A percentile compares a stretch with the other conserved stretches of the same genome.
phyloP scores from a whole-genome alignment of 805 yeast species.

The Candida tibetensis region DNA sequence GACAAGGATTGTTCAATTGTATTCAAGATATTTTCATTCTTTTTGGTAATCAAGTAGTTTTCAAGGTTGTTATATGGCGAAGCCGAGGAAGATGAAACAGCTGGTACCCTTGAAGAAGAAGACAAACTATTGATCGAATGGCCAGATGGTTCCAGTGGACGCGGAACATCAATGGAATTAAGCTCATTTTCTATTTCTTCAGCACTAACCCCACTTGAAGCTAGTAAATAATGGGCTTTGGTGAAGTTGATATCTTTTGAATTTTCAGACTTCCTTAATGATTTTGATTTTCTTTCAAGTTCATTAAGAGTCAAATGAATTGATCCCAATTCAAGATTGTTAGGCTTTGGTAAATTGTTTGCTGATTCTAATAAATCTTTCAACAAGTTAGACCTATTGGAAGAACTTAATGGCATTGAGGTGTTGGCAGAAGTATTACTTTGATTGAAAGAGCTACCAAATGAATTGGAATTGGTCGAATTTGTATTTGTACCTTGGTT shows the following conservation, averaged over 20 bases:
- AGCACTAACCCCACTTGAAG: conserved; percentile 73
- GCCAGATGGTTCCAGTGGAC: conserved; percentile 8
- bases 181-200: conserved; percentile 16
- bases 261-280: conserved; percentile 43
- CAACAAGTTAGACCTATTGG: conserved; percentile 32
- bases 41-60: conserved; percentile 60
- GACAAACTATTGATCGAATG: conserved; percentile 1
- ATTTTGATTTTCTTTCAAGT: conserved; percentile 64
- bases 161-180: conserved; percentile 15
- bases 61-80: conserved; percentile 43
- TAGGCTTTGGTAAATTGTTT: conserved; percentile 61
- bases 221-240: conserved; percentile 82
- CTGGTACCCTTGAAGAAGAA: background rate
- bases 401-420: conserved; percentile 1
- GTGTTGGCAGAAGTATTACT: conserved; percentile 1
- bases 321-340: conserved; percentile 67
- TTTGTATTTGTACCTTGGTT: background rate
- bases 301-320: conserved; percentile 79
- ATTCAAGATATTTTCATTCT: conserved; percentile 76
- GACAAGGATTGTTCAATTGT: conserved; percentile 79
- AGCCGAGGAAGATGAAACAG: conserved; percentile 6
- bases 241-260: conserved; percentile 46
- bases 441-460: background rate
- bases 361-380: conserved; percentile 78
- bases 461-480: background rate